A percentile compares a stretch with the other conserved stretches of the same genome.
phyloP scores from a whole-genome alignment of 495 filamentous ascomycete genomes.

The Lichina pygmaea region DNA sequence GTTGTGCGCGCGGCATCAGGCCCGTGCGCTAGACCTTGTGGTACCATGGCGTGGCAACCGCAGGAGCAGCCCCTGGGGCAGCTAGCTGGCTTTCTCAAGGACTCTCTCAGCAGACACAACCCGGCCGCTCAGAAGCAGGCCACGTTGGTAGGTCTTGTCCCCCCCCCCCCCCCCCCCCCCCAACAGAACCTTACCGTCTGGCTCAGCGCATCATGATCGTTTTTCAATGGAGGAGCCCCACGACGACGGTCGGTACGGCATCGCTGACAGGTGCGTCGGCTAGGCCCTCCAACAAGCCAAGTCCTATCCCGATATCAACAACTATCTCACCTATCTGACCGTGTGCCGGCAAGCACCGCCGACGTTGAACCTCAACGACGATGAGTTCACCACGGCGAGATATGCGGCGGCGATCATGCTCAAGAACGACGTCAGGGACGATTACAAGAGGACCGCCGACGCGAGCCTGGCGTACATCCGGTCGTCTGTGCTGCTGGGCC shows the following conservation, averaged over 20 bases:
- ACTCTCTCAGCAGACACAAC: slow-evolving; percentile 71
- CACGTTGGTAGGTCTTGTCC: slow-evolving; percentile 26
- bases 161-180: slow-evolving; percentile 1
- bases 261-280: neutral
- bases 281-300: slow-evolving; percentile 91
- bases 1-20: no score
- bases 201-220: neutral
- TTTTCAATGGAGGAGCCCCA: neutral
- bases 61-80: slow-evolving; percentile 63
- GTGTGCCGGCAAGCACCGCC: slow-evolving; percentile 35
- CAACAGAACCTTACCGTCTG: neutral
- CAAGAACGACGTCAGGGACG: slow-evolving; percentile 66
- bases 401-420: slow-evolving; percentile 77
- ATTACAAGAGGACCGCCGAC: slow-evolving; percentile 43
- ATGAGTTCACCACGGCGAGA: slow-evolving; percentile 46
- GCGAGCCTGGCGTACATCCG: slow-evolving; percentile 45
- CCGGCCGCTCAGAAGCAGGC: slow-evolving; percentile 59
- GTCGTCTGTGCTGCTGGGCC: slow-evolving; percentile 43
- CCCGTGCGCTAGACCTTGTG: no score
- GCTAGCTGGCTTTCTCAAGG: slow-evolving; percentile 65
- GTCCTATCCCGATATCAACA: slow-evolving; percentile 76
- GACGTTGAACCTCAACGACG: slow-evolving; percentile 23
- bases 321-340: slow-evolving; percentile 83
- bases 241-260: neutral
- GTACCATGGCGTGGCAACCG: slow-evolving; percentile 73